These are phyloP conservation scores for Podospora didyma DNA, from an alignment of 495 filamentous ascomycete species.

Conservation along the genomic window DNA sequence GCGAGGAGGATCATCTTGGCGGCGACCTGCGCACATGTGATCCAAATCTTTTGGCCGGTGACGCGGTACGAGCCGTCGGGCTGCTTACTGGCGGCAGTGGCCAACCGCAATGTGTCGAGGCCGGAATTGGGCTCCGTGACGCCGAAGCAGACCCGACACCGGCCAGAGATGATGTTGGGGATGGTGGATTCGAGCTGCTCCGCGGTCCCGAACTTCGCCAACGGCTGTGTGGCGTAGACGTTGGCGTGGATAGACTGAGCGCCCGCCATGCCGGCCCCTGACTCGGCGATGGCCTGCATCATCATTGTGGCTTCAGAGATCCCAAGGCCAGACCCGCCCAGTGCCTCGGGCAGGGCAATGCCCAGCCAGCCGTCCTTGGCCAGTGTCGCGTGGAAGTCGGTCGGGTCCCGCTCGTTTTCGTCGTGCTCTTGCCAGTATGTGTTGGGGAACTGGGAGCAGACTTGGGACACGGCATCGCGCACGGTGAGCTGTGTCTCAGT, in stretches of 20 bases:
- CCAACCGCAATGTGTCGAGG: too few species aligned
- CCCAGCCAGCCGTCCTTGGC: conserved; percentile 82
- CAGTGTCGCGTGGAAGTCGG: conserved; percentile 68
- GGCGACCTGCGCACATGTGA: too few species aligned
- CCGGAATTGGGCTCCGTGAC: too few species aligned
- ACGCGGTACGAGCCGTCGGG: too few species aligned
- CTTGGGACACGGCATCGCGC: conserved; percentile 62
- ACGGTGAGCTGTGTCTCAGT: conserved; percentile 67
- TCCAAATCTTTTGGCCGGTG: too few species aligned
- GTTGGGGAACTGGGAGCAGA: conserved; percentile 61
- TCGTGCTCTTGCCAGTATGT: conserved; percentile 70
- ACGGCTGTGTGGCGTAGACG: conserved; percentile 74
- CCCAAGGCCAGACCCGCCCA: conserved; percentile 70
- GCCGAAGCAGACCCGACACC: conserved; percentile 68
- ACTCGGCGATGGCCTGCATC: conserved; percentile 77
- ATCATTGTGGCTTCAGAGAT: conserved; percentile 83
- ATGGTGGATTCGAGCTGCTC: conserved; percentile 59
- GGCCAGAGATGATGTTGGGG: conserved; percentile 63
- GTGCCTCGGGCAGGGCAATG: conserved; percentile 67
- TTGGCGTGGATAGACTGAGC: conserved; percentile 71
- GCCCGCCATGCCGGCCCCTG: conserved; percentile 73
- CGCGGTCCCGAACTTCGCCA: conserved; percentile 63
- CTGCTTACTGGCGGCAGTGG: too few species aligned
- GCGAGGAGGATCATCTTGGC: too few species aligned
- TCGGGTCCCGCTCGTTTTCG: conserved; percentile 62